Percentiles rank a stretch among this genome's conserved stretches.
Conservation (phyloP, 108 stramenopile genomes). For the Aurantiochytrium sp. region DNA sequence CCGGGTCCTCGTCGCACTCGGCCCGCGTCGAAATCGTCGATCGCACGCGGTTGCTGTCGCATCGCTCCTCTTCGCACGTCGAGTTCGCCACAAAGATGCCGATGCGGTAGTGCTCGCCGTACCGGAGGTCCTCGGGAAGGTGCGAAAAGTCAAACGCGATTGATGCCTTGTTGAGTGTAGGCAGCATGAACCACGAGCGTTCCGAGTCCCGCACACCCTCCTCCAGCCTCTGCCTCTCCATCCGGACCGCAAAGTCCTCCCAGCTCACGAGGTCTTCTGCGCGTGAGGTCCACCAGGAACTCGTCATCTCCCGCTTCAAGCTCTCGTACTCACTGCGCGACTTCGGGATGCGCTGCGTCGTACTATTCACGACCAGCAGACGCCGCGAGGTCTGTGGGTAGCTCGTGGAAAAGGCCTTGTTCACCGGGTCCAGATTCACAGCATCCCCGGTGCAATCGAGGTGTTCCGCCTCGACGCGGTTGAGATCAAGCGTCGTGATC, state of each 20-base stretch:
- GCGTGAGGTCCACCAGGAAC: neutral
- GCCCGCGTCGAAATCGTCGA: conserved; percentile 28
- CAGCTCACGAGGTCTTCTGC: neutral
- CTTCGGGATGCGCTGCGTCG: neutral
- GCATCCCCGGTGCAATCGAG: neutral
- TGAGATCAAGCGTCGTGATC: neutral
- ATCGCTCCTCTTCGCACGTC: conserved; percentile 58
- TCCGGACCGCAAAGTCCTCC: conserved; percentile 46
- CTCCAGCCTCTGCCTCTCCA: conserved; percentile 40
- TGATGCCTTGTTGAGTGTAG: conserved; percentile 57
- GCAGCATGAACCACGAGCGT: conserved; percentile 64
- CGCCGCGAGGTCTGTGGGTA: neutral
- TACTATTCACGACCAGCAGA: neutral
- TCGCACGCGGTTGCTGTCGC: conserved; percentile 47
- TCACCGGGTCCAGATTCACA: neutral
- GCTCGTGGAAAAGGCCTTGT: neutral
- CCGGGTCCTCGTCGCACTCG: neutral
- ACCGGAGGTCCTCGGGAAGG: conserved; percentile 59
- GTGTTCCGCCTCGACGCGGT: neutral
- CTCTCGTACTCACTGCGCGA: neutral
- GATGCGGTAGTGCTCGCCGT: conserved; percentile 67
- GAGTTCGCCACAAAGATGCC: conserved; percentile 67
- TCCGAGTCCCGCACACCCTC: conserved; percentile 58
- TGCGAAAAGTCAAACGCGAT: conserved; percentile 67
- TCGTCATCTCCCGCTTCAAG: neutral